Conservation (phyloP, 768 basidiomycete genomes). For the Tulasnella sp. region DNA sequence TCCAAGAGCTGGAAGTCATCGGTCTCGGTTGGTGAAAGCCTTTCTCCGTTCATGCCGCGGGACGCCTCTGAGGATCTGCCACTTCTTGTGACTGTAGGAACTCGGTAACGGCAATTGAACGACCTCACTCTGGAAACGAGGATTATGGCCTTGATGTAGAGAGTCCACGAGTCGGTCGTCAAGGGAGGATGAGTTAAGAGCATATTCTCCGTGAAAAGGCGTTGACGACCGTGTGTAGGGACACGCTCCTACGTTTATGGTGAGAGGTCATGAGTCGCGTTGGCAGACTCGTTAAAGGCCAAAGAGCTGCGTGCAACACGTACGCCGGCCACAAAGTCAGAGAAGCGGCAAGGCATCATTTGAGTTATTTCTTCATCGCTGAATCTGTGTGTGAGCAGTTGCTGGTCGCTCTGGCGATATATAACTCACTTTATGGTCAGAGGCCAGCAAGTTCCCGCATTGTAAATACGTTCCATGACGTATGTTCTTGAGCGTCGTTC, state of each 20-base stretch:
- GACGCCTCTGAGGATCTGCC: not conserved
- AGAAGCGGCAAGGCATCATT: conserved; percentile 17
- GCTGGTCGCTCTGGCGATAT: not conserved
- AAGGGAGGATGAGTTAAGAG: conserved; percentile 58
- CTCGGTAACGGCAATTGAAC: conserved; percentile 14
- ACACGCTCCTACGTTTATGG: not conserved
- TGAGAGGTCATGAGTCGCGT: not conserved
- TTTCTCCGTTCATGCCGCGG: not conserved
- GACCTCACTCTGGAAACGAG: conserved; percentile 48
- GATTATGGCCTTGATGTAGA: conserved; percentile 67
- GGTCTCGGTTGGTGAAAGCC: conserved; percentile 50
- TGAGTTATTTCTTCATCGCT: conserved; percentile 18
- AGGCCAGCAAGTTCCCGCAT: not conserved
- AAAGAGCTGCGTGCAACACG: not conserved
- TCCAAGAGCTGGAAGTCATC: conserved; percentile 63
- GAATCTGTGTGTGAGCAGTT: not conserved
- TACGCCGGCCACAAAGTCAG: conserved; percentile 21
- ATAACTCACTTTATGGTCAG: not conserved
- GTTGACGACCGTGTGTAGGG: conserved; percentile 48
- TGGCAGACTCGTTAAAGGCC: not conserved
- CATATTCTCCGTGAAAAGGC: conserved; percentile 60
- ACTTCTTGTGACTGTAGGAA: not conserved
- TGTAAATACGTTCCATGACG: conserved; percentile 9
- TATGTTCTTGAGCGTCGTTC: not conserved
- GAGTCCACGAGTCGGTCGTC: conserved; percentile 64